phyloP scores from a whole-genome alignment of 1,284 basidiomycete species.

The Clitocybe nebularis region DNA sequence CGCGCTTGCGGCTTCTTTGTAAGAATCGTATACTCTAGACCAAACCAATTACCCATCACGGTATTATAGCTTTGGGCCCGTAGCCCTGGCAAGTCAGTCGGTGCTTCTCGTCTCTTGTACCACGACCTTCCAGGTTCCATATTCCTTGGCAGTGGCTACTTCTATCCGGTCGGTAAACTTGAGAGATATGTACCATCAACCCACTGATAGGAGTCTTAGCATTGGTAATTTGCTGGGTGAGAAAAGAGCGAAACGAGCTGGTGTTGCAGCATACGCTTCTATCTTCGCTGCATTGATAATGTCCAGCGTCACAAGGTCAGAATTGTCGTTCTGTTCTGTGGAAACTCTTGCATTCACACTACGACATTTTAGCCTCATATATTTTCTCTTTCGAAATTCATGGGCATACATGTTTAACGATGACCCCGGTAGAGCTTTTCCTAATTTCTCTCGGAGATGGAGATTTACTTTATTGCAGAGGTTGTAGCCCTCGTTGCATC shows the following conservation, averaged over 20 bases:
- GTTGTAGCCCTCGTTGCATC: slow-evolving; percentile 65
- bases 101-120: slow-evolving; percentile 72
- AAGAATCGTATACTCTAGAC: slow-evolving; percentile 12
- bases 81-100: slow-evolving; percentile 67
- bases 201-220: slow-evolving; percentile 29
- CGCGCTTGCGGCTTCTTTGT: slow-evolving; percentile 50
- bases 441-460: neutral
- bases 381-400: slow-evolving; percentile 64
- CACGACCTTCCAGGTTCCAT: slow-evolving; percentile 84
- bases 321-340: slow-evolving; percentile 3
- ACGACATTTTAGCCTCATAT: slow-evolving; percentile 47
- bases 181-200: neutral
- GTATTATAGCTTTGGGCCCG: slow-evolving; percentile 43
- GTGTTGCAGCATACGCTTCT: slow-evolving; percentile 56
- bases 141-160: slow-evolving; percentile 74
- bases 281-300: slow-evolving; percentile 60
- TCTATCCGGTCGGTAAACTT: slow-evolving; percentile 64
- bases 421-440: slow-evolving; percentile 52
- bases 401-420: slow-evolving; percentile 87
- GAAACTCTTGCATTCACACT: neutral
- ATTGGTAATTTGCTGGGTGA: slow-evolving; percentile 84
- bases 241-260: slow-evolving; percentile 62
- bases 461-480: slow-evolving; percentile 28
- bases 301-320: slow-evolving; percentile 58
- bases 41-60: neutral